Conservation (phyloP, 2,329 filamentous ascomycete species). For the Hypoxylon sp. region DNA sequence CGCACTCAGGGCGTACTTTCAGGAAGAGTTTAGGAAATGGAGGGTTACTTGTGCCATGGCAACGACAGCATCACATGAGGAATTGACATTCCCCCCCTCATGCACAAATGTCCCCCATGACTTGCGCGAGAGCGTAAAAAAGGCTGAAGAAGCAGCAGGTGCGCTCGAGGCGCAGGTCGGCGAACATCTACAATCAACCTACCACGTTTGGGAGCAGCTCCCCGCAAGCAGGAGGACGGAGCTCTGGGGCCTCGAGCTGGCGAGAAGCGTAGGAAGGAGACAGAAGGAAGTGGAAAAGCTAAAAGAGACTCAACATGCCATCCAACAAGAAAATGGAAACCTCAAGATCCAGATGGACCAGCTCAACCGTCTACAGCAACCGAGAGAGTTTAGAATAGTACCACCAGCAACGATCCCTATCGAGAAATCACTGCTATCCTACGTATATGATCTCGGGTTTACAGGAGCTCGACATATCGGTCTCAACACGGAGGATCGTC, state of each 20-base stretch:
- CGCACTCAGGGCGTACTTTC: constrained; percentile 75
- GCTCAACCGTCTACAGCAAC: constrained; percentile 68
- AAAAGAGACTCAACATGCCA: constrained; percentile 61
- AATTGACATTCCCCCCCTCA: constrained; percentile 62
- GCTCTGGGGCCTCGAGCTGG: constrained; percentile 71
- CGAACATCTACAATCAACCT: constrained; percentile 82
- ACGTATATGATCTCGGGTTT: constrained; percentile 60
- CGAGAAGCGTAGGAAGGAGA: constrained; percentile 68
- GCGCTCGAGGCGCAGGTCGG: constrained; percentile 75
- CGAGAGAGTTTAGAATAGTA: constrained; percentile 67
- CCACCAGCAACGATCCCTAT: constrained; percentile 65
- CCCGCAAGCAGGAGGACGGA: constrained; percentile 66
- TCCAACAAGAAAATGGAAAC: constrained; percentile 68
- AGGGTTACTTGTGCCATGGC: constrained; percentile 64
- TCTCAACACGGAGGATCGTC: constrained; percentile 62
- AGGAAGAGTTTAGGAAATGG: constrained; percentile 75
- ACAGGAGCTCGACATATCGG: constrained; percentile 58
- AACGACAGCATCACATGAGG: constrained; percentile 63
- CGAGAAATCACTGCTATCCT: constrained; percentile 60
- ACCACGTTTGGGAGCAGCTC: constrained; percentile 78
- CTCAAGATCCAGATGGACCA: constrained; percentile 70
- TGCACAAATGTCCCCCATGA: constrained; percentile 56
- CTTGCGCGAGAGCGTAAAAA: constrained; percentile 60
- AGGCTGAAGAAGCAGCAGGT: constrained; percentile 64
- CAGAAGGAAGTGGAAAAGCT: constrained; percentile 66